Evolutionary conservation across 2,329 filamentous ascomycete genomes (phyloP), one percentile per base, ranked within the genome.

Genomic region (Ascochyta clinopodiicola): DNA sequence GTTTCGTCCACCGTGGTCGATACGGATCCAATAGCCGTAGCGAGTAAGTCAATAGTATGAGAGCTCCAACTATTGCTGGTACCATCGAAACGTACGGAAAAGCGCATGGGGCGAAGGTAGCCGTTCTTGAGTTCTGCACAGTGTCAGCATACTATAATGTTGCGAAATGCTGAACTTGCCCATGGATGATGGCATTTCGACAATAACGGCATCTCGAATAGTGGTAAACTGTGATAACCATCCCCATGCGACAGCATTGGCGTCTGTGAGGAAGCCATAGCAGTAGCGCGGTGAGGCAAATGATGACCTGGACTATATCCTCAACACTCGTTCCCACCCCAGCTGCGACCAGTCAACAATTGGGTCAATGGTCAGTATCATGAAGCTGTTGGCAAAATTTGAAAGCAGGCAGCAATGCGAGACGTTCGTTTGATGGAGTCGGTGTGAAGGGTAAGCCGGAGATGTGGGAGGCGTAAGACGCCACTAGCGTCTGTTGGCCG

Each of bases 1-100:
- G 75, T 43, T 66, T 75, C 19, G 77, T 78, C 84, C 84, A 86
- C 72, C 63, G 70, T 31, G 84, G 80, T 37, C 76, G 72, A 64
- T 71, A 73, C 5, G 59, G 50, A n/a, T 66, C 56, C 3, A 75
- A 56, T 3, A 76, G 45, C 25, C 68, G 59, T 17, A 78, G 34
- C 5, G 69, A 60, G 55, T 78, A 75, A 7, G 60, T 61, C n/a
- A 78, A 44, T 2, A 79, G 57, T n/a, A 80, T 59, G 17, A 77
- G 32, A 24, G 63, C 70, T 36, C 69, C 75, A 15, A 79, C 40
- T 5, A 75, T 49, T 8, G 72, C 71, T 36, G 78, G 78, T 19
- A 78, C 44, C 12, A 66, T 64, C n/a, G 73, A 67, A 13, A 79
- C 59, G 40, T 75, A 68, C 8, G 77, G 77, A 5, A 75, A 57